Conservation (phyloP, 306 rosid genomes). For the Dalbergia oliveri region DNA sequence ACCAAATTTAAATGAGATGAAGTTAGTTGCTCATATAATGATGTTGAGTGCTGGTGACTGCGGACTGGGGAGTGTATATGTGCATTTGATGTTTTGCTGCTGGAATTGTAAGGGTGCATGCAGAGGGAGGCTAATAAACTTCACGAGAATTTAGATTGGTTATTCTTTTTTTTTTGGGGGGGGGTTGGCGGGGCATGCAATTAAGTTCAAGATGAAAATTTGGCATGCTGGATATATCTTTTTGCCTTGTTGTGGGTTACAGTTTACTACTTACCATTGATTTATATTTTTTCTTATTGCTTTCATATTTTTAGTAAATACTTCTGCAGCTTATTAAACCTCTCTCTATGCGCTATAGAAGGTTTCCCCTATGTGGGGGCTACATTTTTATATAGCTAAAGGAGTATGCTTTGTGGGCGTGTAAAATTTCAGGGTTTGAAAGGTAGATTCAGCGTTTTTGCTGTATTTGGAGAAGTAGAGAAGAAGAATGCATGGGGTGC, state of each 20-base stretch:
- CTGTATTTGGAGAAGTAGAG: conserved; percentile 75
- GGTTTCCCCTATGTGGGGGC: conserved; percentile 3
- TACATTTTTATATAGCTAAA: conserved; percentile 8
- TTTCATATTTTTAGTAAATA: background rate
- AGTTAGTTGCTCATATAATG: background rate
- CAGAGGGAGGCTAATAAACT: background rate
- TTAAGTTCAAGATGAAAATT: conserved; percentile 29
- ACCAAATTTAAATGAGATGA: background rate
- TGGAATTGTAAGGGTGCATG: too few relatives aligned
- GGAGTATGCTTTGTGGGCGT: conserved; percentile 21
- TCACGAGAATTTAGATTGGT: background rate
- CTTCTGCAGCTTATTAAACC: background rate
- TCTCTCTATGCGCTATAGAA: background rate
- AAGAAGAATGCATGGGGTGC: conserved; percentile 84
- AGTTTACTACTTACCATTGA: background rate
- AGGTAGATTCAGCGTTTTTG: conserved; percentile 79
- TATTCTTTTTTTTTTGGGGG: too few relatives aligned
- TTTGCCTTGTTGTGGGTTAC: background rate
- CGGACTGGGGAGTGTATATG: too few relatives aligned
- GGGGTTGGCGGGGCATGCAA: background rate
- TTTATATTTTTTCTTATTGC: background rate
- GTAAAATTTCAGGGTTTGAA: conserved; percentile 70
- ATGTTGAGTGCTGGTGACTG: background rate
- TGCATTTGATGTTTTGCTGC: too few relatives aligned
- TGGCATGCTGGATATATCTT: background rate